phyloP scores from a whole-genome alignment of 179 eudicot genomes.

The Gypsophila paniculata region DNA sequence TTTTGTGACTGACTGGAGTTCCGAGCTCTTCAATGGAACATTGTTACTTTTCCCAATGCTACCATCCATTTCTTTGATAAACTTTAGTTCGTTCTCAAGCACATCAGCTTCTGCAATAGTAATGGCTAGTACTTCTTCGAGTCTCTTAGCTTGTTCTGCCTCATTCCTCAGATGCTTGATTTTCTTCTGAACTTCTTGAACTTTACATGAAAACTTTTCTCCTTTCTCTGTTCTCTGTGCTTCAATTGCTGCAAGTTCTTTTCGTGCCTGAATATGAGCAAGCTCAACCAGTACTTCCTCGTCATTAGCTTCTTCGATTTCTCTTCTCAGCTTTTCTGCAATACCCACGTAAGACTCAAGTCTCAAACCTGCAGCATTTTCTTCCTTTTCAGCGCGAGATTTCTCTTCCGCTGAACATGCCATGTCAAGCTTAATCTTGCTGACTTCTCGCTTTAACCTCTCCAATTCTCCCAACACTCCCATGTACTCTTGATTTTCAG shows the following conservation, averaged over 20 bases:
- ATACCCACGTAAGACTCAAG: constrained; percentile 26
- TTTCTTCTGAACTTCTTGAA: constrained; percentile 47
- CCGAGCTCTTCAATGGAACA: constrained; percentile 17
- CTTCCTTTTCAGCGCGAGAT: constrained; percentile 52
- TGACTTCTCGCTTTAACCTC: constrained; percentile 52
- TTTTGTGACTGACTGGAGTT: constrained; percentile 27
- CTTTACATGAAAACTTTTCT: constrained; percentile 25
- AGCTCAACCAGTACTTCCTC: constrained; percentile 81
- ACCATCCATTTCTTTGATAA: constrained; percentile 48
- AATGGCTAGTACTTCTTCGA: constrained; percentile 41
- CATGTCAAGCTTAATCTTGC: constrained; percentile 63
- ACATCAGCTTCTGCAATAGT: constrained; percentile 46
- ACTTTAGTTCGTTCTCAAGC: constrained; percentile 49
- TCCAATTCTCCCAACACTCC: constrained; percentile 53
- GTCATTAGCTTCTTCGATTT: constrained; percentile 72
- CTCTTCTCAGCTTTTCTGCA: constrained; percentile 42
- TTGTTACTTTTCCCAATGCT: not conserved
- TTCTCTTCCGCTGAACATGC: constrained; percentile 49
- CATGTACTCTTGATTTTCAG: constrained; percentile 31
- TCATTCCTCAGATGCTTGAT: constrained; percentile 37
- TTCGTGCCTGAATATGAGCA: constrained; percentile 78
- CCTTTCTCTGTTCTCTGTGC: constrained; percentile 48
- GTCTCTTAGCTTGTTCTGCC: constrained; percentile 34
- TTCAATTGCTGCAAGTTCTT: constrained; percentile 62
- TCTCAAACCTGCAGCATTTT: constrained; percentile 35